A percentile compares a stretch with the other conserved stretches of the same genome.
phyloP scores from a whole-genome alignment of 2,329 filamentous ascomycete species.

The Fusarium bactridioides region DNA sequence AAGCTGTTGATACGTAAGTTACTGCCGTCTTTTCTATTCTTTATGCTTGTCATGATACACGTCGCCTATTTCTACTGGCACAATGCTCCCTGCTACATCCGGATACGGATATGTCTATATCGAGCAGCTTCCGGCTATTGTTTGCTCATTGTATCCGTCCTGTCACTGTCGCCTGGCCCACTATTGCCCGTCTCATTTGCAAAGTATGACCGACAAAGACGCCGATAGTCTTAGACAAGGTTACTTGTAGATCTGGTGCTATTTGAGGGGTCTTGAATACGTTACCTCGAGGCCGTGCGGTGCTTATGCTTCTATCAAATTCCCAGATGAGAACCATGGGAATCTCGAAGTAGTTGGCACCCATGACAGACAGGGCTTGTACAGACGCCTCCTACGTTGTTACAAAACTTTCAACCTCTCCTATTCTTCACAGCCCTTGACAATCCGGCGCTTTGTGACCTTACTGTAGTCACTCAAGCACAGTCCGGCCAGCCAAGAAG shows the following conservation, averaged over 20 bases:
- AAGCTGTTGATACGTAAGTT: conserved; percentile 67
- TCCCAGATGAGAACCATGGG: neutral
- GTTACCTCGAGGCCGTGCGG: neutral
- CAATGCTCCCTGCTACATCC: conserved; percentile 3
- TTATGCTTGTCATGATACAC: conserved; percentile 19
- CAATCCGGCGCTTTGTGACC: neutral
- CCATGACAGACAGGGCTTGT: conserved; percentile 5
- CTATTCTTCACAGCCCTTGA: neutral
- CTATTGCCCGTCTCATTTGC: conserved; percentile 43
- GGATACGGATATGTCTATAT: conserved; percentile 20
- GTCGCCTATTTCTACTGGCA: neutral
- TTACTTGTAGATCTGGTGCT: conserved; percentile 23
- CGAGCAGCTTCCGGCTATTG: conserved; percentile 9
- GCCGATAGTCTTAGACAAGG: conserved; percentile 48
- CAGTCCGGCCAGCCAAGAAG: conserved; percentile 15
- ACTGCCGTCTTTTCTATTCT: conserved; percentile 7
- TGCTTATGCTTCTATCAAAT: conserved; percentile 9
- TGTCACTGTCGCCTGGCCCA: conserved; percentile 37
- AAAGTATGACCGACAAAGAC: conserved; percentile 50
- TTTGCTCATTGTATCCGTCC: conserved; percentile 17
- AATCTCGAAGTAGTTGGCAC: neutral
- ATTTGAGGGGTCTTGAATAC: conserved; percentile 29
- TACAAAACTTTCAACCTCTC: neutral
- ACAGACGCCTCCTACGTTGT: neutral
- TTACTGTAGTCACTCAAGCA: neutral